Percentiles rank a stretch among this genome's conserved stretches.
Conservation (phyloP, 768 basidiomycete species). For the Termitomyces sp. region DNA sequence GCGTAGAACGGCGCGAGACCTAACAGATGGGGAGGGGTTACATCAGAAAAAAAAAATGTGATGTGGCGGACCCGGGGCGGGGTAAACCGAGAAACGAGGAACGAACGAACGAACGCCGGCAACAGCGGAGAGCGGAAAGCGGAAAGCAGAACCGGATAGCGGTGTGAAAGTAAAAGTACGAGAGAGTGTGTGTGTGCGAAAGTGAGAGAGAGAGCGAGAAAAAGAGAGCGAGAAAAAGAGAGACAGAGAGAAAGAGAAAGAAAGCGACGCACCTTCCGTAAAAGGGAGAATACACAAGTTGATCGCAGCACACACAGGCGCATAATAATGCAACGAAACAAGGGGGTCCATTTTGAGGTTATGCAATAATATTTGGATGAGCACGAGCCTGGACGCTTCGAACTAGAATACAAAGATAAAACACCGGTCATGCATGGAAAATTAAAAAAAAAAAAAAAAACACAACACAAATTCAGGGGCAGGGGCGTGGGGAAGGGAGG, state of each 20-base stretch:
- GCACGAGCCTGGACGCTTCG: conserved; percentile 90
- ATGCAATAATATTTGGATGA: conserved; percentile 93
- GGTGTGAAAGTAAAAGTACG: no score
- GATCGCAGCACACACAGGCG: conserved; percentile 89
- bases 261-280: conserved; percentile 78
- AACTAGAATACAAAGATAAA: conserved; percentile 35
- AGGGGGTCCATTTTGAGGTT: conserved; percentile 98
- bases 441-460: not conserved
- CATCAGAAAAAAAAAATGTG: no score
- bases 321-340: conserved; percentile 93
- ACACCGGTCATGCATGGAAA: not conserved
- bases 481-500: no score
- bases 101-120: no score
- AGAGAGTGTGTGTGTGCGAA: no score
- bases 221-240: no score
- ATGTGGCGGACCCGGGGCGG: no score
- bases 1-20: conserved; percentile 74
- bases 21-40: not conserved
- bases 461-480: no score
- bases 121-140: no score
- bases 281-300: conserved; percentile 85
- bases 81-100: no score
- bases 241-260: no score
- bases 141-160: not conserved
- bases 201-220: no score